phyloP scores from a whole-genome alignment of 768 basidiomycete genomes.

The Leccinum aurantiacum region DNA sequence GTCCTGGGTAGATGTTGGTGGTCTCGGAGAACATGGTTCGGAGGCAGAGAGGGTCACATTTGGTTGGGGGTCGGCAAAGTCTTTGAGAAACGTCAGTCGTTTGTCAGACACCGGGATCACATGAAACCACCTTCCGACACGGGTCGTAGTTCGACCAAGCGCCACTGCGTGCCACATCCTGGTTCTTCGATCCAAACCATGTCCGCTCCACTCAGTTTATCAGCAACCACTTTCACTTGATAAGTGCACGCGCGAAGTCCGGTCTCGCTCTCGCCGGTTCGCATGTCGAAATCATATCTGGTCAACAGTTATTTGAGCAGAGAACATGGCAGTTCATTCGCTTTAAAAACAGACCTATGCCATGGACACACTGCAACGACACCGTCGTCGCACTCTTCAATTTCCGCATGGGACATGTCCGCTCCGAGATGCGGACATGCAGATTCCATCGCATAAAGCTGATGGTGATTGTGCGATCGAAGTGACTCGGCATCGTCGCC shows the following conservation, averaged over 20 bases:
- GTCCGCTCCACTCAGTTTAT: constrained; percentile 36
- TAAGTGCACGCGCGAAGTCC: constrained; percentile 51
- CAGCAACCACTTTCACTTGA: constrained; percentile 7
- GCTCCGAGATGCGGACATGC: not conserved
- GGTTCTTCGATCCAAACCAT: constrained; percentile 52
- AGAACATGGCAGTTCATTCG: not conserved
- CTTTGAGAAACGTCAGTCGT: constrained; percentile 31
- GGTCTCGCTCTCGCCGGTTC: constrained; percentile 60
- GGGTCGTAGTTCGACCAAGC: constrained; percentile 57
- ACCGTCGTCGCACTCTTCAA: not conserved
- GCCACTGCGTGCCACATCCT: constrained; percentile 30
- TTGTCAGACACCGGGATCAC: not conserved
- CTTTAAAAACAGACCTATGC: constrained; percentile 50
- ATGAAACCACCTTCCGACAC: constrained; percentile 46
- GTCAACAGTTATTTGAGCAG: not conserved
- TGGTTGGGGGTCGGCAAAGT: constrained; percentile 67
- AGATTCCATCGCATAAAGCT: constrained; percentile 1
- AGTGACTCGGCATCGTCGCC: not conserved
- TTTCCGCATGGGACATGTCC: not conserved
- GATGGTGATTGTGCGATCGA: not conserved
- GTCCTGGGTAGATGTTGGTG: not conserved
- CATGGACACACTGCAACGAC: constrained; percentile 33
- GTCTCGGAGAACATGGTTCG: not conserved
- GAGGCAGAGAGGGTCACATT: not conserved
- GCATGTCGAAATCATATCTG: constrained; percentile 53